Evolutionary conservation across 352 stramenopile species (phyloP).

Genomic region (Aphanomyces invadans): DNA sequence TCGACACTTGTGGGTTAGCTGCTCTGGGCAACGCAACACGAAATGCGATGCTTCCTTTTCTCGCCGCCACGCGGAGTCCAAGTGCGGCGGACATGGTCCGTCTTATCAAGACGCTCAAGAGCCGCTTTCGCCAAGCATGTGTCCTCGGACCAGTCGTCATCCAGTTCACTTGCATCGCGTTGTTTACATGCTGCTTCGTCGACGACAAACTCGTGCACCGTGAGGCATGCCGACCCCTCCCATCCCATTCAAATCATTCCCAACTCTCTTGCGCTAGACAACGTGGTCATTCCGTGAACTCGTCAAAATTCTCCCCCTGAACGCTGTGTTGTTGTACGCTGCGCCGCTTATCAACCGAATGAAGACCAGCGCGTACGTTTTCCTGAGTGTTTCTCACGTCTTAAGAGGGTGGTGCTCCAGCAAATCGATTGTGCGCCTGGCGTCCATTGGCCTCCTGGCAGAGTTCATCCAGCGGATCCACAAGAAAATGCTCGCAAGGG

Average conservation of each 20-base stretch:
- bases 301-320: constrained; percentile 14
- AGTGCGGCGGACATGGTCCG: constrained; percentile 16
- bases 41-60: constrained; percentile 7
- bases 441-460: constrained; percentile 7
- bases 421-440: constrained; percentile 15
- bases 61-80: not conserved
- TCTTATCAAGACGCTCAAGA: not conserved
- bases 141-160: not conserved
- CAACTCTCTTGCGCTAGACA: too few species aligned
- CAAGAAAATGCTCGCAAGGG: not conserved
- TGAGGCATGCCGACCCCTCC: not conserved
- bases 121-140: not conserved
- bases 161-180: constrained; percentile 1
- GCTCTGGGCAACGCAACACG: not conserved
- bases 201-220: constrained; percentile 16
- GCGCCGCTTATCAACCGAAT: constrained; percentile 6
- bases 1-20: constrained; percentile 13
- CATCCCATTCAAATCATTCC: too few species aligned
- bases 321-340: constrained; percentile 4
- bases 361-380: not conserved
- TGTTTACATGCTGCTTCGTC: constrained; percentile 19
- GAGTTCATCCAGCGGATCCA: constrained; percentile 17
- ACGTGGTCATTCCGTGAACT: constrained; percentile 14
- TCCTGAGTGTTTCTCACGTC: not conserved
- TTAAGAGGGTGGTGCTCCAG: too few species aligned